Evolutionary conservation across 495 filamentous ascomycete genomes (phyloP).

Genomic region (Aspergillus ellipticus): DNA sequence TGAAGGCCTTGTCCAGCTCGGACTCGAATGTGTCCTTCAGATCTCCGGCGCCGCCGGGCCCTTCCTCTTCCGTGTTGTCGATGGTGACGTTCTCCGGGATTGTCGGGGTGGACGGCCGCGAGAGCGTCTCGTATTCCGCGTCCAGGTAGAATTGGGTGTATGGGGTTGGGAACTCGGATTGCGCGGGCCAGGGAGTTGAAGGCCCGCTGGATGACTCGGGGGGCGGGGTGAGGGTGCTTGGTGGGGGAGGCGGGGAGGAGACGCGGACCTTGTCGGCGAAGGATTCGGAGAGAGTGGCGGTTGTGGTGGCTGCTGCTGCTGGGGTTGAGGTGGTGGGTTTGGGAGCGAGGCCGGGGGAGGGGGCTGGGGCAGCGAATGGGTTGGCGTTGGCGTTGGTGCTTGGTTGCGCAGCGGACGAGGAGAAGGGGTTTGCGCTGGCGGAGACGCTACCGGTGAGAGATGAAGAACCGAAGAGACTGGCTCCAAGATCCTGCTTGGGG

Average conservation of each 20-base stretch:
- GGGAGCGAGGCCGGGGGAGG: conserved; percentile 27
- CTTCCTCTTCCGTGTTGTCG: conserved; percentile 52
- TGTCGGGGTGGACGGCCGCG: conserved; percentile 36
- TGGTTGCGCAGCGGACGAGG: conserved; percentile 23
- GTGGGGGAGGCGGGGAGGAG: conserved; percentile 44
- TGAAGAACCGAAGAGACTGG: conserved; percentile 51
- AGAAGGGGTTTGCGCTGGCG: conserved; percentile 56
- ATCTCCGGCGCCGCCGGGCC: conserved; percentile 52
- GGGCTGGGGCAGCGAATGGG: conserved; percentile 46
- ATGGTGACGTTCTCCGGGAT: conserved; percentile 51
- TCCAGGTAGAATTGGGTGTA: conserved; percentile 82
- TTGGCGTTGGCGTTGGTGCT: conserved; percentile 36
- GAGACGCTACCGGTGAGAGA: conserved; percentile 45
- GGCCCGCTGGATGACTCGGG: conserved; percentile 28
- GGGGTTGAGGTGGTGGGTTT: conserved; percentile 17
- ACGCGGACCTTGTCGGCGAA: conserved; percentile 66
- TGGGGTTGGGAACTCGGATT: conserved; percentile 57
- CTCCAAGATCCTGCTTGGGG: conserved; percentile 53
- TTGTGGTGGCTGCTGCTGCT: conserved; percentile 9
- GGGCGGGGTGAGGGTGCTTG: conserved; percentile 10
- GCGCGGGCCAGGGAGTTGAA: conserved; percentile 68
- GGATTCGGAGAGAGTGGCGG: conserved; percentile 56
- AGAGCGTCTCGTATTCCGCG: conserved; percentile 86
- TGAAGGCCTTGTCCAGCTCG: conserved; percentile 80
- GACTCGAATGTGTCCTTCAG: conserved; percentile 83